Evolutionary conservation across 331 rosid genomes (phyloP).

Genomic region (Malus hybrid): DNA sequence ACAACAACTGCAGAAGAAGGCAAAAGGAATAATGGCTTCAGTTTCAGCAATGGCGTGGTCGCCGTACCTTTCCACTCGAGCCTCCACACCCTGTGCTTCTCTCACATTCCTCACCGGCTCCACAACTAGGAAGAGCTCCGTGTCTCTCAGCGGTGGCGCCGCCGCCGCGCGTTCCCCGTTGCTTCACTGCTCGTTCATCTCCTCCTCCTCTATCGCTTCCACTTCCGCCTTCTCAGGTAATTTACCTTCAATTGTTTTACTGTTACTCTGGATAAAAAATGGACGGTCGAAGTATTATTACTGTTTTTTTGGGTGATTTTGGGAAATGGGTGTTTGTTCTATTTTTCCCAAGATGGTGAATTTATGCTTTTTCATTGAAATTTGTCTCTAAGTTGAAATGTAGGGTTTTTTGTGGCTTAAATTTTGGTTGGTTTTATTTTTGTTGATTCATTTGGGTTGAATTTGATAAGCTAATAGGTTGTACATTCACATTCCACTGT

Average conservation of each 20-base stretch:
- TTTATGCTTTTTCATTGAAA: not conserved
- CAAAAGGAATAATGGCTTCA: slow-evolving; percentile 33
- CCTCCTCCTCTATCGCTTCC: slow-evolving; percentile 26
- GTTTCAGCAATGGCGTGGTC: slow-evolving; percentile 31
- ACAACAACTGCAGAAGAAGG: not conserved
- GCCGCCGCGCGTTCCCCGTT: slow-evolving; percentile 19
- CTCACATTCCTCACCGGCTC: slow-evolving; percentile 24
- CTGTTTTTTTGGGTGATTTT: not conserved
- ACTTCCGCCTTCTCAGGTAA: slow-evolving; percentile 41
- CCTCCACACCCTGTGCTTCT: slow-evolving; percentile 34
- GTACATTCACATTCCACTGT: not conserved
- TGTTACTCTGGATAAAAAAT: not conserved
- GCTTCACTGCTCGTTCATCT: slow-evolving; percentile 38
- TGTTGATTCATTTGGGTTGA: not conserved
- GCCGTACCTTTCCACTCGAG: slow-evolving; percentile 17
- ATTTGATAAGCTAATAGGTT: not conserved
- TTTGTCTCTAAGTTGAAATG: not conserved
- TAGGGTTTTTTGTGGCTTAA: not conserved
- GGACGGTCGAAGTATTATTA: not conserved
- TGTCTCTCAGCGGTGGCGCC: slow-evolving; percentile 14
- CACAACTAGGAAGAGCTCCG: not conserved
- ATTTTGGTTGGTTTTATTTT: not conserved
- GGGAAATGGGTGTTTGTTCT: not conserved
- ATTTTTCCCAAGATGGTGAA: not conserved
- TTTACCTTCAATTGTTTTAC: not conserved